Evolutionary conservation across 345 rosid genomes (phyloP).

Genomic region (Eucalyptus leucophloia): DNA sequence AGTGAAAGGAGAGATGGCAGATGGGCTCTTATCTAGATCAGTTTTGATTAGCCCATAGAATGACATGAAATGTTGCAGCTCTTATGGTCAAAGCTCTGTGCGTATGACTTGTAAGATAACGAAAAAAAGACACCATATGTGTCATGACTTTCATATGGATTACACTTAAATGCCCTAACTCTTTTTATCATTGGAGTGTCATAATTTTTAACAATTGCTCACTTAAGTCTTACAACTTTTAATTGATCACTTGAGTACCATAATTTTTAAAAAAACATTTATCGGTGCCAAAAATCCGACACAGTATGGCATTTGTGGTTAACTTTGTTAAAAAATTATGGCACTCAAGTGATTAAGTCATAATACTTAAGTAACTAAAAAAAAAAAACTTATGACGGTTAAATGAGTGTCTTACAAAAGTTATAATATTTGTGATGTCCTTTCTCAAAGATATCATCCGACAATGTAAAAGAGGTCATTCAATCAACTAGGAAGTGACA

Average conservation of each 20-base stretch:
- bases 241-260: neutral
- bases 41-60: neutral
- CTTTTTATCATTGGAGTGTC: neutral
- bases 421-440: no score
- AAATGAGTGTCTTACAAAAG: neutral
- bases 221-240: no score
- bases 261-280: no score
- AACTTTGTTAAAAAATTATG: no score
- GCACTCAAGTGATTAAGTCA: no score
- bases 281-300: rapidly evolving
- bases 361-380: no score
- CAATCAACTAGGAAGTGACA: neutral
- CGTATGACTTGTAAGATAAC: neutral
- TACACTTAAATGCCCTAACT: neutral
- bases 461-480: neutral
- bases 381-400: no score
- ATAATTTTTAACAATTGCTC: no score
- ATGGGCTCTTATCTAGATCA: neutral
- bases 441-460: no score
- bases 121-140: neutral
- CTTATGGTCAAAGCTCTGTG: neutral
- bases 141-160: neutral
- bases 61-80: neutral
- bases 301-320: no score
- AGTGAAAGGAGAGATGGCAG: neutral